Evolutionary conservation across 148 eudicot genomes (phyloP), one percentile per base, ranked within the genome.

Genomic region (Euryodendron excelsum): DNA sequence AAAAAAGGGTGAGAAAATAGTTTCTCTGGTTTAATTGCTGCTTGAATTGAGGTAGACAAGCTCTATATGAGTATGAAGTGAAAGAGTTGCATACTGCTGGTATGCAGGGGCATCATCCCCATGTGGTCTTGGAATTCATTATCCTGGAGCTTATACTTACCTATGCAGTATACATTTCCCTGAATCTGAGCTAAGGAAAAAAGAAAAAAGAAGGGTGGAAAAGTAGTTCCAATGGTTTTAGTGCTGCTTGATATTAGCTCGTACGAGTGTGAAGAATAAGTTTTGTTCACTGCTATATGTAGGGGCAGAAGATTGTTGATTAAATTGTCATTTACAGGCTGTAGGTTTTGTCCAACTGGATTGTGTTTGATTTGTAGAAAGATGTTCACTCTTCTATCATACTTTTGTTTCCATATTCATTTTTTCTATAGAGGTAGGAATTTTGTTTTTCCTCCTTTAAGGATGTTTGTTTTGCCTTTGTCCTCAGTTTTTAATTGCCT

Each of bases 401-500:
- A 39, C 2, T 33, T 58, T 58, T 4, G 7, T 74, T 59, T 60
- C 52, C 15, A 23, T n/a, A 53, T 15, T 58, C 25, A 39, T 59
- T 39, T 69, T 53, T 8, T 69, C 4, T 69, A 31, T 69, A 25
- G 50, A 69, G 25, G 6, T 69, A 44, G 53, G 55, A 15, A 41
- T 39, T 68, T 10, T 68, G 34, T 21, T 18, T 23, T 41, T 41
- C 1, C 71, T n/a, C 30, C n/a, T 37, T 12, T 25, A 5, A 27
- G 5, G 20, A 37, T 74, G 18, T 30, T 28, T 48, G 31, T 31
- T 64, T 44, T 79, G 45, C 47, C 7, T 30, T 28, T 44, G n/a
- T 67, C 58, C 39, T 80, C 66, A 8, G n/a, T 21, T 76, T 65
- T 76, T 2, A 5, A 28, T 56, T 34, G 74, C 55, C 47, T 44